Percentiles rank a stretch among this genome's conserved stretches.
Conservation (phyloP, 2,329 filamentous ascomycete species). For the Orbilia javanica region DNA sequence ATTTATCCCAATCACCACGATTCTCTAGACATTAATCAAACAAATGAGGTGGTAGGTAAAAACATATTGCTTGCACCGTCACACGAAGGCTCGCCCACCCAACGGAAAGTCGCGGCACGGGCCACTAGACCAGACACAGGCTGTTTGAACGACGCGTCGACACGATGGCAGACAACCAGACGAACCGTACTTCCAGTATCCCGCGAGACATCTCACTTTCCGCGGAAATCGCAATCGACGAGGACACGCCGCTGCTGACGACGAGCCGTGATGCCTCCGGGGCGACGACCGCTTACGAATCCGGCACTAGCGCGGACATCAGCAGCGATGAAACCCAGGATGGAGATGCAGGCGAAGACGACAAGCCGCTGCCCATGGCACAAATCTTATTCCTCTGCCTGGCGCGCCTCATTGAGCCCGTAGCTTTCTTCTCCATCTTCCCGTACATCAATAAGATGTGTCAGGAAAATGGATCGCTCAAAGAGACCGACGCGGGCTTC, state of each 20-base stretch:
- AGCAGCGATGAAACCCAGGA: constrained; percentile 12
- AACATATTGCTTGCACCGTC: too few relatives aligned
- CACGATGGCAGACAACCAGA: neutral
- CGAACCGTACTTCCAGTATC: neutral
- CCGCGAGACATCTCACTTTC: neutral
- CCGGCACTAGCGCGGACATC: neutral
- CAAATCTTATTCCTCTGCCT: constrained; percentile 82
- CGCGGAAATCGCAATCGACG: constrained; percentile 9
- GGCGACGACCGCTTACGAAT: constrained; percentile 8
- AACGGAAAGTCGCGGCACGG: too few relatives aligned
- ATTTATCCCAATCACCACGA: too few relatives aligned
- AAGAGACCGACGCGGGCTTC: constrained; percentile 79
- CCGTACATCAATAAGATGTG: constrained; percentile 86
- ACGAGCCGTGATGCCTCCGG: neutral
- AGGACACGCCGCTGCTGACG: constrained; percentile 15
- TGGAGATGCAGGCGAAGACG: constrained; percentile 63
- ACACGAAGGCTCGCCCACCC: too few relatives aligned
- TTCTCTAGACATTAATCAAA: too few relatives aligned
- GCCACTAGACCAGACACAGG: too few relatives aligned
- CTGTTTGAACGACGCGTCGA: neutral
- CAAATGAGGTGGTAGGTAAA: too few relatives aligned
- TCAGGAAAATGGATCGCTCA: constrained; percentile 73
- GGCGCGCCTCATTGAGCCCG: constrained; percentile 78
- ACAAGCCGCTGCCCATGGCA: constrained; percentile 71
- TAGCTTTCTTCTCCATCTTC: constrained; percentile 87